Percentiles rank a stretch among this genome's conserved stretches.
Conservation (phyloP, 345 rosid genomes). For the Triadica sebifera region DNA sequence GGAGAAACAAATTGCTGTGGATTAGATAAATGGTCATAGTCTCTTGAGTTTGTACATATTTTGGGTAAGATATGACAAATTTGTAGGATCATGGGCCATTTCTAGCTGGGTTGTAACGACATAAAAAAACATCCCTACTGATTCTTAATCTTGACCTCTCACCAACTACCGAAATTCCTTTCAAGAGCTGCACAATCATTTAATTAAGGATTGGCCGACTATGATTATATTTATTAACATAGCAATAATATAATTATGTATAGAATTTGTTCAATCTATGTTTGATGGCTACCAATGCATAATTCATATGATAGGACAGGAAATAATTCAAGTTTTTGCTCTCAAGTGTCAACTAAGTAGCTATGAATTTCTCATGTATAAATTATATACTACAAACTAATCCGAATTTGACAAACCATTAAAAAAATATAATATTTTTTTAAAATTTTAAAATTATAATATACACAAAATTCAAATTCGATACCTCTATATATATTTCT, state of each 20-base stretch:
- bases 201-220: conserved; percentile 2
- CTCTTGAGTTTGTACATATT: not conserved
- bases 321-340: not conserved
- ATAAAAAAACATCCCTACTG: not conserved
- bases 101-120: not conserved
- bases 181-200: not conserved
- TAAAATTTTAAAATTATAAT: too few relatives aligned
- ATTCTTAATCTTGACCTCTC: conserved; percentile 16
- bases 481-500: too few relatives aligned
- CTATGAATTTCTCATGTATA: too few relatives aligned
- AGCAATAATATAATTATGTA: not conserved
- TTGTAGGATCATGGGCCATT: not conserved
- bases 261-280: not conserved
- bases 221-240: not conserved
- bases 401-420: too few relatives aligned
- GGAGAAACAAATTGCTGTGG: not conserved
- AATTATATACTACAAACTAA: too few relatives aligned
- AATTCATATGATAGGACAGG: conserved; percentile 1
- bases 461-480: too few relatives aligned
- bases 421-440: too few relatives aligned
- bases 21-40: conserved; percentile 2
- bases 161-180: conserved; percentile 3
- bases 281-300: not conserved
- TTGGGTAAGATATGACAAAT: conserved; percentile 7
- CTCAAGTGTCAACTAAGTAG: not conserved